Base-by-base conservation (phyloP, 179 eudicot genomes). In the Pouteria campechiana region DNA sequence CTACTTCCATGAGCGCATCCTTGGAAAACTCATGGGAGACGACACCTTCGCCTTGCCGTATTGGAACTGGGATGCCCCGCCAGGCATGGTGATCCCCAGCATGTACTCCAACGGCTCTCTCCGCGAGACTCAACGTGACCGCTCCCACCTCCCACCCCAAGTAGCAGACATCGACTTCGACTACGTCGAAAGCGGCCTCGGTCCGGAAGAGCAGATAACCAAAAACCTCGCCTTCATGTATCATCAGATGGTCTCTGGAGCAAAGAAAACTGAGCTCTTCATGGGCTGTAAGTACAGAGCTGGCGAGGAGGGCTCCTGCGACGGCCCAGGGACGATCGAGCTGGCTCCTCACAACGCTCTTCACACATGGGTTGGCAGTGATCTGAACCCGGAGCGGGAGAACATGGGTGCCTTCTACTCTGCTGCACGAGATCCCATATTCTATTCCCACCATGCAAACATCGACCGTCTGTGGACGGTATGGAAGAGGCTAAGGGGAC, bases 391-490 rank as follows among this genome's bases (percentile, higher is more conserved):
- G 1, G 77, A 80, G n/a, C 8, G 41, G 0, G 92, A 87, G 53
- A 50, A 83, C 57, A 83, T 83, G 96, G 96, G 96, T 1, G 70
- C 63, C 58, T 87, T 87, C 37, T 77, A 79, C 62, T 75, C 96
- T 0, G 96, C 94, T 5, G 96, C 53, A 0, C 46, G 83, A 3
- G 94, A 87, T 47, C 92, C 96, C 1, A 22, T 87, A 0, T 87
- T 83, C 48, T 87, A 43, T 12, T 74, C 60, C 17, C 96, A 87
- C 48, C 96, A 87, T 14, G 14, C 70, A 1, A 87, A 83, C 16
- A 22, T 80, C 1, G 96, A 87, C 12, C 62, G 96, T 1, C 28
- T 80, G 66, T 83, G 96, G 96, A 42, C 58, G 6, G 7, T 83
- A 4, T 87, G 96, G 96, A 83, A 77, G 48, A 66, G 69, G 18